These are phyloP conservation scores for Barbarea vulgaris DNA, from an alignment of 345 rosid species.

Conservation along the genomic window DNA sequence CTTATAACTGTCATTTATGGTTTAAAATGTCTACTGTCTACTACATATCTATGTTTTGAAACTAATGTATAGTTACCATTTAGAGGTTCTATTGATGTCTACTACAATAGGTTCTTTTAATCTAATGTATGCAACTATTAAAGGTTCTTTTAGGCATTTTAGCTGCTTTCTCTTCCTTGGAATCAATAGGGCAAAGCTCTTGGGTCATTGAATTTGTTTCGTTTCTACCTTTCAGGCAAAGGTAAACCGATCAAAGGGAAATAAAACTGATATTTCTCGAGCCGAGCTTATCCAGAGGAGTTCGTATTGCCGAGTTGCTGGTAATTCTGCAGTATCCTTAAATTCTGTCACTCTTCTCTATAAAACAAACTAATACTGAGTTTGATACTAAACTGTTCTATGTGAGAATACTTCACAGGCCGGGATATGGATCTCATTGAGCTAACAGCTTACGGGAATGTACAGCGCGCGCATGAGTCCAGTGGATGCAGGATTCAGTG, in stretches of 20 bases:
- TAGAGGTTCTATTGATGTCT: background rate
- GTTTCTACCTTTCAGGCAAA: slow-evolving; percentile 56
- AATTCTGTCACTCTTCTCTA: background rate
- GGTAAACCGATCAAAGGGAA: slow-evolving; percentile 88
- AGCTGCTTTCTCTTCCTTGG: background rate
- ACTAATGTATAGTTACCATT: background rate
- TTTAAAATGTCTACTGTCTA: slow-evolving; percentile 9
- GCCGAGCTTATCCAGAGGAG: slow-evolving; percentile 86
- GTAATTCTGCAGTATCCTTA: slow-evolving; percentile 41
- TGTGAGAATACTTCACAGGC: slow-evolving; percentile 38
- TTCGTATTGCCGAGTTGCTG: slow-evolving; percentile 88
- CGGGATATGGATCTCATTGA: slow-evolving; percentile 95
- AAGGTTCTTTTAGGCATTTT: background rate
- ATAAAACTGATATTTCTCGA: slow-evolving; percentile 74
- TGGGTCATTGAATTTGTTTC: background rate
- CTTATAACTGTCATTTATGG: background rate
- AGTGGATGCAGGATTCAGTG: slow-evolving; percentile 88
- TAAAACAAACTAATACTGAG: background rate
- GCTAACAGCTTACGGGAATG: slow-evolving; percentile 86
- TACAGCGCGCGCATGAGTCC: slow-evolving; percentile 56
- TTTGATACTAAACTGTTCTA: background rate
- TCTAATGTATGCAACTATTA: too few relatives aligned
- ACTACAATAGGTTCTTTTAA: too few relatives aligned
- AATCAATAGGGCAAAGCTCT: background rate
- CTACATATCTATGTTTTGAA: background rate